Conservation (phyloP, 352 stramenopile genomes). For the Pythium apleroticum region DNA sequence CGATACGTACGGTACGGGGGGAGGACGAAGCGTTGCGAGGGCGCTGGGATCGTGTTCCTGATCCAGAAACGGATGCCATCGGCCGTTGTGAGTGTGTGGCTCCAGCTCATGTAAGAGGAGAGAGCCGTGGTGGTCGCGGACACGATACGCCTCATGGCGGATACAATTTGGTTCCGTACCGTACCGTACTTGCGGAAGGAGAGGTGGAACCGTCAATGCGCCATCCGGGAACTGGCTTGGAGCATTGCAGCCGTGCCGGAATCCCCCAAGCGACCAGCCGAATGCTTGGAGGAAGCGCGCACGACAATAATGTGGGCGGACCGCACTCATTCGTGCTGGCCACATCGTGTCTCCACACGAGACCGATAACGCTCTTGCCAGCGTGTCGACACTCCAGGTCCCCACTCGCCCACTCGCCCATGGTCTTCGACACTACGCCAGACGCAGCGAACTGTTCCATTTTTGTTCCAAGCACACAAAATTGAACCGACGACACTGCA, state of each 20-base stretch:
- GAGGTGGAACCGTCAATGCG: not conserved
- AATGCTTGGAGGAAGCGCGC: not conserved
- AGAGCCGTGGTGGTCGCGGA: too few relatives aligned
- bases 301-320: not conserved
- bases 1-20: conserved; percentile 10
- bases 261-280: not conserved
- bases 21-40: not conserved
- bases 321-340: too few relatives aligned
- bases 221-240: not conserved
- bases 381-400: not conserved
- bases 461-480: not conserved
- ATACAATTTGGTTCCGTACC: too few relatives aligned
- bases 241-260: not conserved
- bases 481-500: conserved; percentile 3
- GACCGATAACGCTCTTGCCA: not conserved
- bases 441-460: conserved; percentile 1
- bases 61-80: too few relatives aligned
- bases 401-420: not conserved
- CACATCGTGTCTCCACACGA: not conserved
- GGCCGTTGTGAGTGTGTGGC: too few relatives aligned
- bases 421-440: not conserved
- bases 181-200: not conserved
- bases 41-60: not conserved
- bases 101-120: too few relatives aligned
- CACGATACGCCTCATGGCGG: too few relatives aligned